Evolutionary conservation across 345 rosid genomes (phyloP).

Genomic region (Corymbia maculata): DNA sequence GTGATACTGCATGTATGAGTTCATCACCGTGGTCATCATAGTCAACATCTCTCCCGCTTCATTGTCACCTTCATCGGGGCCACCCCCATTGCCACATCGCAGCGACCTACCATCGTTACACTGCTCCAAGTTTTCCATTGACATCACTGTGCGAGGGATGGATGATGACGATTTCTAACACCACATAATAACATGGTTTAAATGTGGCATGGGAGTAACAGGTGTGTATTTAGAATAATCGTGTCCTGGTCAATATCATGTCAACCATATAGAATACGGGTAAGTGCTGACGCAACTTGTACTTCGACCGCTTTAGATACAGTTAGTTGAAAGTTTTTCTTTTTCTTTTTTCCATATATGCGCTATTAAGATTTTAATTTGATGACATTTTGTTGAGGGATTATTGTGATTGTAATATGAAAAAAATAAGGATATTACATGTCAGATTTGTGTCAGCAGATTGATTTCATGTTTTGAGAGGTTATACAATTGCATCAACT

Average conservation of each 20-base stretch:
- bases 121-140: background rate
- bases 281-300: background rate
- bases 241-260: background rate
- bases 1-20: background rate
- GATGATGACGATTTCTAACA: background rate
- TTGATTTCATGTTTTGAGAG: background rate
- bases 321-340: rapidly evolving
- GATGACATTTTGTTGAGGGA: background rate
- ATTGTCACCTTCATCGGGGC: background rate
- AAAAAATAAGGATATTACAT: background rate
- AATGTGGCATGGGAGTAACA: background rate
- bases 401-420: background rate
- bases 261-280: background rate
- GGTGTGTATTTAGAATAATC: background rate
- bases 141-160: too few relatives aligned
- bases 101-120: background rate
- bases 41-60: too few relatives aligned
- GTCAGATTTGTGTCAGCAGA: rapidly evolving
- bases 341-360: background rate
- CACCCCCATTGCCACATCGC: background rate
- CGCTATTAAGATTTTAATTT: background rate
- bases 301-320: background rate
- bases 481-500: background rate
- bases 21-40: background rate
- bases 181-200: background rate